Base-by-base conservation (phyloP, 306 rosid species). In the Cajanus cajan region DNA sequence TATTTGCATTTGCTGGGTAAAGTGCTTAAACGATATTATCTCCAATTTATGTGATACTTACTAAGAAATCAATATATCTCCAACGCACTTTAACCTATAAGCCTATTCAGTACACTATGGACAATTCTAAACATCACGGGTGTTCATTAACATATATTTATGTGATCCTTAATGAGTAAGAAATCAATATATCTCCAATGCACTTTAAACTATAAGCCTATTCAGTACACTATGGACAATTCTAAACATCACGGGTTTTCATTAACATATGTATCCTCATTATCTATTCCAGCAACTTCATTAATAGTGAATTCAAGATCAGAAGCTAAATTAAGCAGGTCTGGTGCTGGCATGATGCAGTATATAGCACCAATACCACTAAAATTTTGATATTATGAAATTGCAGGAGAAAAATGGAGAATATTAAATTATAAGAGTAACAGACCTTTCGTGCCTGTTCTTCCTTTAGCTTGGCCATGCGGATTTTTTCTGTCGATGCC, bases 391-490 rank as follows among this genome's bases (percentile, higher is more conserved):
- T 50, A 74, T 81, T 25, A 52, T 31, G 73, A 74, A 85, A 82
- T 21, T 7, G 24, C 48, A 52, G 14, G 74, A 68, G 61, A 76
- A 54, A 66, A 71, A 19, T 36, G 59, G 43, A 24, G 61, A 68
- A 55, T 11, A 79, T 48, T 75, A 50, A 66, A 73, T 72, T 79
- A 80, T 79, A 71, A 68, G 52, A 66, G 69, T 78, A 79, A 79
- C 72, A 19, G 36, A 91, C 98, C 96, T 88, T 82, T 44, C 54
- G 84, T 15, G 94, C 94, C 70, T 93, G 86, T 71, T 92, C 98
- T 82, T 93, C 98, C 88, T 90, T 93, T 85, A 79, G 66, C 90
- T 89, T 95, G 85, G 97, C 98, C 65, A 68, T 39, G 71, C 84
- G 95, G 63, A 92, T 87, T 87, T 67, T 88, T 84, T 95, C 98